Conservation (phyloP, 805 yeast genomes). For the Candida odintsovae region DNA sequence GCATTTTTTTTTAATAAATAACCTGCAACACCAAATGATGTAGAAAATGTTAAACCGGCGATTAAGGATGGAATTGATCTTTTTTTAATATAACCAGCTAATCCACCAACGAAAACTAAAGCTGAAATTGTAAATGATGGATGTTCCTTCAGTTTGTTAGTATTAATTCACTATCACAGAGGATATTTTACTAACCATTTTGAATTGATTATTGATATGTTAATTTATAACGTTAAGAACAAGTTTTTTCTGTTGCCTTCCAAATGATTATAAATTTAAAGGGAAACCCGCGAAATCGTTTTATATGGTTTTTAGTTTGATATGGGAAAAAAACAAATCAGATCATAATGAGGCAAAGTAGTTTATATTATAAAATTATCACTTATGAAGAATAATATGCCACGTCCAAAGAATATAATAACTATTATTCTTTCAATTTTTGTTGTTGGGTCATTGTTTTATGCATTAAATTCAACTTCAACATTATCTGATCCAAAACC, state of each 20-base stretch:
- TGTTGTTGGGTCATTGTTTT: constrained; percentile 6
- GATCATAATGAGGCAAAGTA: no score
- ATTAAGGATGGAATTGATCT: constrained; percentile 73
- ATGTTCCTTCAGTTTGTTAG: constrained; percentile 49
- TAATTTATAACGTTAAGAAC: no score
- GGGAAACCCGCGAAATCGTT: not conserved
- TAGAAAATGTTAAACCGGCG: constrained; percentile 64
- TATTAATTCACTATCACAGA: not conserved
- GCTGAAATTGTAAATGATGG: constrained; percentile 71
- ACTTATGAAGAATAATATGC: not conserved
- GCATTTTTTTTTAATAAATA: constrained; percentile 67
- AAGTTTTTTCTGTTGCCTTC: no score
- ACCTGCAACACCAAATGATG: constrained; percentile 63
- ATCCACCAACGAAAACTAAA: constrained; percentile 63
- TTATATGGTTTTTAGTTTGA: no score
- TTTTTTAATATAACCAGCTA: constrained; percentile 49
- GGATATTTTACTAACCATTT: no score
- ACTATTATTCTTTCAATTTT: not conserved
- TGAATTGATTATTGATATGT: not conserved
- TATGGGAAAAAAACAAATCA: no score
- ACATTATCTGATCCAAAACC: constrained; percentile 23
- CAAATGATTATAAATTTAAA: no score
- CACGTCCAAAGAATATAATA: not conserved
- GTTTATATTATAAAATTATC: no score
- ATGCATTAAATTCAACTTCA: constrained; percentile 5